These are phyloP conservation scores for Pochonia chlamydosporia DNA, from an alignment of 2,329 filamentous ascomycete species.

Conservation along the genomic window DNA sequence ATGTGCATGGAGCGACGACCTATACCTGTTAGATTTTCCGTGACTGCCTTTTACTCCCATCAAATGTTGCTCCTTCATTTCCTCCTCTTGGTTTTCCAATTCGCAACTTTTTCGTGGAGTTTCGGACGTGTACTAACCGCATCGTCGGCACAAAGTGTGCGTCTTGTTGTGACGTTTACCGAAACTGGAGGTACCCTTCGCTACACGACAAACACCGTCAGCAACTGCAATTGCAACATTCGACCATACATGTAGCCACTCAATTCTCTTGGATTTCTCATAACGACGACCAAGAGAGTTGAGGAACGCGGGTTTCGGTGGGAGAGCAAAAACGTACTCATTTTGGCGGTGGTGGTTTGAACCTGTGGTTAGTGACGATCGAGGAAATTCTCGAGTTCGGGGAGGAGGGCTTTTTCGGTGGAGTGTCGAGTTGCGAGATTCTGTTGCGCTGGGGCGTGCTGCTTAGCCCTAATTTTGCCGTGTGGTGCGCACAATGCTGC, in stretches of 20 bases:
- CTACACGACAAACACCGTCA: slow-evolving; percentile 29
- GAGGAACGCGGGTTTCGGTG: slow-evolving; percentile 7
- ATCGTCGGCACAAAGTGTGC: slow-evolving; percentile 97
- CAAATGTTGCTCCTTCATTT: not conserved
- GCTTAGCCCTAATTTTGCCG: slow-evolving; percentile 30
- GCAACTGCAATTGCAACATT: too few relatives aligned
- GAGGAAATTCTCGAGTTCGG: slow-evolving; percentile 28
- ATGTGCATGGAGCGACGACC: slow-evolving; percentile 97
- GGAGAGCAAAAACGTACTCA: slow-evolving; percentile 43
- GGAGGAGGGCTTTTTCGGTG: slow-evolving; percentile 28
- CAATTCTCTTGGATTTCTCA: not conserved
- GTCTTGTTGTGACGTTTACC: slow-evolving; percentile 87
- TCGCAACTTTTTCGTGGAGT: not conserved
- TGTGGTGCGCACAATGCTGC: slow-evolving; percentile 13
- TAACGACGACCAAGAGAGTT: not conserved
- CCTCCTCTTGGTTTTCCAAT: slow-evolving; percentile 1
- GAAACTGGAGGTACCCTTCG: slow-evolving; percentile 54
- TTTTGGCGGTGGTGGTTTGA: slow-evolving; percentile 46
- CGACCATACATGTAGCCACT: too few relatives aligned
- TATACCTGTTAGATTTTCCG: slow-evolving; percentile 40
- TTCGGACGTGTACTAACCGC: slow-evolving; percentile 63
- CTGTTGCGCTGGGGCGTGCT: slow-evolving; percentile 7
- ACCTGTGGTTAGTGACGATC: slow-evolving; percentile 33
- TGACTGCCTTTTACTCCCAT: too few relatives aligned
- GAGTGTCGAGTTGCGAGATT: slow-evolving; percentile 23